phyloP scores from a whole-genome alignment of 768 basidiomycete species.

The Russula dissimulans region DNA sequence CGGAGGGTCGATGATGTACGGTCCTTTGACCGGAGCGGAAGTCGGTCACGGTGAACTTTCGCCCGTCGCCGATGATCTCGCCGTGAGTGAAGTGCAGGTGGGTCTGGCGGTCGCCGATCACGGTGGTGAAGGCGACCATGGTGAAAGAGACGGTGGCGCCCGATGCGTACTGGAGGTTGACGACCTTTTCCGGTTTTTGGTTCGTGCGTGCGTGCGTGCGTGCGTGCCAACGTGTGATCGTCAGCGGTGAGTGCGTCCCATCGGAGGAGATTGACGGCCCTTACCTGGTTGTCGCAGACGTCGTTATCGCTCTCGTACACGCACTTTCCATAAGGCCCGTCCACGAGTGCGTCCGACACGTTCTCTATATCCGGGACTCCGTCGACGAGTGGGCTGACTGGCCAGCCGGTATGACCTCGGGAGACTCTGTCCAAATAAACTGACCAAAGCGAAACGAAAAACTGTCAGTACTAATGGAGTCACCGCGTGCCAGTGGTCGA shows the following conservation, averaged over 20 bases:
- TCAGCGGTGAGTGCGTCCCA: background rate
- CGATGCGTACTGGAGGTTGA: constrained; percentile 78
- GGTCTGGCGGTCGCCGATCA: constrained; percentile 75
- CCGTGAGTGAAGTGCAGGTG: constrained; percentile 80
- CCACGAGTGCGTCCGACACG: constrained; percentile 58
- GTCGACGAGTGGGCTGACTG: constrained; percentile 59
- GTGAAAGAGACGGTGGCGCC: constrained; percentile 81
- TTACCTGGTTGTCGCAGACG: constrained; percentile 77
- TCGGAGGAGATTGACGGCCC: background rate
- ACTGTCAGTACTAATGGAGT: no score
- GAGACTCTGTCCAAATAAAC: constrained; percentile 77
- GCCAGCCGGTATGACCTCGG: constrained; percentile 51
- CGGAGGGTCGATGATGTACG: constrained; percentile 38
- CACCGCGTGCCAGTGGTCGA: no score
- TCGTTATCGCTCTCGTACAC: constrained; percentile 82
- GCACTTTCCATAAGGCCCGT: constrained; percentile 69
- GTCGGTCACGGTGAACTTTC: constrained; percentile 62
- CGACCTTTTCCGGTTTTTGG: constrained; percentile 59
- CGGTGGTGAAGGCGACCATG: constrained; percentile 78
- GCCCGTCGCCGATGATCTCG: constrained; percentile 85
- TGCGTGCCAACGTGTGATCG: no score
- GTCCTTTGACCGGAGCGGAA: constrained; percentile 50
- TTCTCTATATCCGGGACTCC: constrained; percentile 84
- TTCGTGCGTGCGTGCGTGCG: background rate
- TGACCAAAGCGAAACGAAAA: constrained; percentile 23